Evolutionary conservation across 176 grass and related monocot species (phyloP).

Genomic region (Eleusine coracana): DNA sequence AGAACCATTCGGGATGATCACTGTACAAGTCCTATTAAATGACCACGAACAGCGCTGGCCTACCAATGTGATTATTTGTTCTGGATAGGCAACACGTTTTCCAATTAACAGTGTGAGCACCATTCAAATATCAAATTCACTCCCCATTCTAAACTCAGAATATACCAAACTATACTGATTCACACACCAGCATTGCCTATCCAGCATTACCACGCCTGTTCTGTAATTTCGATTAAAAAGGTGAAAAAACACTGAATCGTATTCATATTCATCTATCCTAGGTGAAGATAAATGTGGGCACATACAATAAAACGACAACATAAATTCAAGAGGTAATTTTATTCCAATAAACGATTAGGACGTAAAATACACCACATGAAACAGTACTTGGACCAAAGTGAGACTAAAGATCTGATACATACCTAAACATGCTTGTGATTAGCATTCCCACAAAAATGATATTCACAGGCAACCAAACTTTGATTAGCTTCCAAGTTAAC

Average conservation of each 20-base stretch:
- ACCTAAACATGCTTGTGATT: constrained; percentile 98
- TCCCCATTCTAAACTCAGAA: background rate
- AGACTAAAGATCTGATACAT: constrained; percentile 28
- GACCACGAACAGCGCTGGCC: background rate
- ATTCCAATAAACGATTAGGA: background rate
- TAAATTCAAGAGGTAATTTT: background rate
- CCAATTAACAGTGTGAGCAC: background rate
- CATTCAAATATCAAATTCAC: background rate
- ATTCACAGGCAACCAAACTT: constrained; percentile 94
- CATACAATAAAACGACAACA: constrained; percentile 1
- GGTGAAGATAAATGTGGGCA: background rate
- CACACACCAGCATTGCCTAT: constrained; percentile 1
- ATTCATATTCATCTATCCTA: constrained; percentile 17
- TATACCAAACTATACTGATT: constrained; percentile 32
- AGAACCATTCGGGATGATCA: background rate
- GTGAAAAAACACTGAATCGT: background rate
- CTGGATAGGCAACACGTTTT: background rate
- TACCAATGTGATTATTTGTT: background rate
- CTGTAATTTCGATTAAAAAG: background rate
- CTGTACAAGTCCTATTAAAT: background rate
- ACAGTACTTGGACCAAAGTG: constrained; percentile 7
- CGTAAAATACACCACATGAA: constrained; percentile 7
- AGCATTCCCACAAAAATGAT: constrained; percentile 97
- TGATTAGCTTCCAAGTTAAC: constrained; percentile 84
- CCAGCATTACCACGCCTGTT: background rate